Evolutionary conservation across 345 rosid species (phyloP), one percentile per base, ranked within the genome.

Genomic region (Salix dunnii): DNA sequence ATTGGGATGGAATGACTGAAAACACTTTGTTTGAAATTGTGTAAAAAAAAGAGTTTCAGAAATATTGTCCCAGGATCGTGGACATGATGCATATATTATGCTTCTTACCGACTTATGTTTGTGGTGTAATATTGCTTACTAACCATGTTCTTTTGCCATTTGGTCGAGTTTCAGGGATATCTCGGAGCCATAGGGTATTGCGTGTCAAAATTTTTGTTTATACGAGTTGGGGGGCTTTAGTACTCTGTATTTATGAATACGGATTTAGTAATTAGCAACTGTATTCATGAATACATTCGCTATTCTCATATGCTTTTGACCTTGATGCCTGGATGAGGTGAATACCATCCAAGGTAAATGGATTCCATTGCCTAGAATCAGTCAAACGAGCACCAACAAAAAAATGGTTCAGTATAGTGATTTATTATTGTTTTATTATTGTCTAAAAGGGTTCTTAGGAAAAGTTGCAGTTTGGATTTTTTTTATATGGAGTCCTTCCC

Each of bases 31-130:
- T 80, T 81, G 82, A 78, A 76, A 70, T 81, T 82, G 77, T 90
- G 83, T 87, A 86, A 87, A 86, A 87, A 85, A 80, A 84, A 73
- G 68, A 64, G 68, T 74, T 82, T 65, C 60, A 31, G 74, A 78
- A 73, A 82, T 75, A 43, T 79, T 72, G 64, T 43, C 46, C 55
- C 64, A 25, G 23, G 58, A 75, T 60, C n/a, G 35, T 49, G 78
- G 71, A 71, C 66, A 43, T 46, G 70, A 64, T 76, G 77, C 71
- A 33, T 61, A 51, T 68, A 69, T 68, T 53, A 62, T 51, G 60
- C 73, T 35, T 7, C 23, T 69, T 70, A 36, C 33, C 61, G 1
- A 46, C 71, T 3, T 53, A 1, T 68, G 17, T 25, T 64, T 49
- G 25, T 7, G 2, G 8, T 27, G 12, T 28, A 5, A 17, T 21